Conservation (phyloP, 257 asterid species). For the Jaltomata sinuosa region DNA sequence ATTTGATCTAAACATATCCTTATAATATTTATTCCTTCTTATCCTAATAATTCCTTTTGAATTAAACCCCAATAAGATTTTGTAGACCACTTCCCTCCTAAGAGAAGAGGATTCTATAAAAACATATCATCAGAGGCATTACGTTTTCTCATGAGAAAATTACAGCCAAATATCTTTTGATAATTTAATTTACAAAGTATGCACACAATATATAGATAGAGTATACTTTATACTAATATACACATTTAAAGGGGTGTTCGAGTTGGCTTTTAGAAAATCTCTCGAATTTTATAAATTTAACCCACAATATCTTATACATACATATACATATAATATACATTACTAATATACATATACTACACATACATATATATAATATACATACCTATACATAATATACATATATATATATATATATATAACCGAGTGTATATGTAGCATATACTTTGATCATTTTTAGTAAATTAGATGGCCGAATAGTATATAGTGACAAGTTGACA, state of each 20-base stretch:
- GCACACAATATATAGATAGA: no score
- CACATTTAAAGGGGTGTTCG: no score
- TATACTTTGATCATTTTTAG: neutral
- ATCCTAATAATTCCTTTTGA: neutral
- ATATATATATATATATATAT: neutral
- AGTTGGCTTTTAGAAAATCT: no score
- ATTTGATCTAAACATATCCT: neutral
- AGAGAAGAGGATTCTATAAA: neutral
- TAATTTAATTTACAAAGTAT: neutral
- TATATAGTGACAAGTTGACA: neutral
- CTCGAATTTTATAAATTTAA: no score
- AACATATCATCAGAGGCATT: neutral
- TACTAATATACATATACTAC: no score
- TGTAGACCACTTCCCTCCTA: neutral
- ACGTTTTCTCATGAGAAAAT: neutral
- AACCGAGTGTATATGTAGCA: neutral
- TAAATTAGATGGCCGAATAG: neutral
- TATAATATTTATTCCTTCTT: constrained; percentile 1
- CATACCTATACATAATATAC: neutral
- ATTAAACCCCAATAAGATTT: neutral
- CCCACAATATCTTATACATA: no score
- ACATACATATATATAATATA: no score
- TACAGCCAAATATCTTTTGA: neutral
- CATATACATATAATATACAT: no score
- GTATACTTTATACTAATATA: no score